Evolutionary conservation across 1,284 basidiomycete genomes (phyloP), one percentile per base, ranked within the genome.

Genomic region (Naganishia sp.): DNA sequence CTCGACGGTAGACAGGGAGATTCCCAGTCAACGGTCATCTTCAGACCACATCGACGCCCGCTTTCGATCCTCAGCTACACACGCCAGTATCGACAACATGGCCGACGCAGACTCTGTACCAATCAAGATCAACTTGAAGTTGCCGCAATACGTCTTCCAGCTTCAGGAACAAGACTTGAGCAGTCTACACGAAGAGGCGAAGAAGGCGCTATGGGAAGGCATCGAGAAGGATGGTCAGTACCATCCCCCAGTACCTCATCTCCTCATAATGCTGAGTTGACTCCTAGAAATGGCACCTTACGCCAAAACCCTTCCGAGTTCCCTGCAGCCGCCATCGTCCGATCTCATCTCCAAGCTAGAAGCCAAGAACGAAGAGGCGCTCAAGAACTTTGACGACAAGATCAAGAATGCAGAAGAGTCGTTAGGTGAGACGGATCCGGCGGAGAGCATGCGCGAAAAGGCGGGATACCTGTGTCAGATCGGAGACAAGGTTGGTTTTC

Each of bases 341-440:
- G 75, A 82, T 0, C 78, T 95, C 6, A 82, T 95, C 1, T 82
- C 84, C 17, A 79, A 82, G 28, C 85, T 98, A 77, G 87, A 92
- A 74, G 84, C 85, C 65, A 85, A 85, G 63, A 98, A 98, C 78
- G 81, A 84, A 63, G 86, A 85, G 47, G 87, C 90, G 74, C 84
- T 98, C 28, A 84, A 87, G 67, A 85, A 85, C 69, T 81, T 98
- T 9, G 90, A 96, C 62, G 86, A 87, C 70, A 84, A 89, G 68
- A 83, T 96, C 56, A 86, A 85, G 71, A 90, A 94, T 72, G 93
- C 94, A 0, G 85, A 93, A 81, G 90, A 92, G 81, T 92, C 88
- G 11, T 88, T 94, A 74, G 95, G 94, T 57, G 94, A 98, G 80
- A 89, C 89, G 10, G 95, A 99, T 77, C 90, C 98, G 70, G 88